Evolutionary conservation across 805 yeast genomes (phyloP).

Genomic region (Ogataea sp.): DNA sequence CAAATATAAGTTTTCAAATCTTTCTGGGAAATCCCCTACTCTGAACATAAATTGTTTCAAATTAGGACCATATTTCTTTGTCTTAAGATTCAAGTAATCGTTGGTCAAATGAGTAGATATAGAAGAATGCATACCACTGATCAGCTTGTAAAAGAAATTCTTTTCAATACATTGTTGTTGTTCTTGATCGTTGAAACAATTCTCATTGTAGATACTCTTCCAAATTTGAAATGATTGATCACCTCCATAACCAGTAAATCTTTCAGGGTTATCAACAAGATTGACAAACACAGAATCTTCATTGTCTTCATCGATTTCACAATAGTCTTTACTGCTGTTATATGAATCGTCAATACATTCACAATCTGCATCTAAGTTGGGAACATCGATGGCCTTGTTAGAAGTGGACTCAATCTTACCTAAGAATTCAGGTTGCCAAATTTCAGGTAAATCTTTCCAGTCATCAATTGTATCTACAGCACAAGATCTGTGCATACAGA

Average conservation of each 20-base stretch:
- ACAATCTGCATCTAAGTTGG: constrained; percentile 16
- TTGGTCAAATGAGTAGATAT: constrained; percentile 88
- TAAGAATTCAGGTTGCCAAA: constrained; percentile 66
- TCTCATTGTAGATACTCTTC: constrained; percentile 87
- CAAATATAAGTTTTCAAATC: constrained; percentile 84
- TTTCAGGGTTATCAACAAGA: constrained; percentile 81
- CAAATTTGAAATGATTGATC: constrained; percentile 87
- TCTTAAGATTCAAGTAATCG: constrained; percentile 61
- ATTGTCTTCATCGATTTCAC: constrained; percentile 55
- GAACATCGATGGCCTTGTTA: constrained; percentile 22
- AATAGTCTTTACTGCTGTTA: constrained; percentile 40
- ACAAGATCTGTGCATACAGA: constrained; percentile 82
- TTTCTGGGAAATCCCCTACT: constrained; percentile 85
- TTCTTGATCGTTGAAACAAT: constrained; percentile 51
- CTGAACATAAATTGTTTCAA: constrained; percentile 75
- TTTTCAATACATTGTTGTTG: constrained; percentile 67
- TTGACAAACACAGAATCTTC: constrained; percentile 78
- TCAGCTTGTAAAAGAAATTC: constrained; percentile 74
- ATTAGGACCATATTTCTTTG: constrained; percentile 82
- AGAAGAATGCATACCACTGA: constrained; percentile 93
- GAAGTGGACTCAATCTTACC: constrained; percentile 38
- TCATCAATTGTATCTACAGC: constrained; percentile 82
- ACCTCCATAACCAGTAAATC: constrained; percentile 96
- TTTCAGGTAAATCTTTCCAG: constrained; percentile 61
- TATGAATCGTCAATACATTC: constrained; percentile 16